Base-by-base conservation (phyloP, 768 basidiomycete genomes). In the Steccherinum ochraceum region DNA sequence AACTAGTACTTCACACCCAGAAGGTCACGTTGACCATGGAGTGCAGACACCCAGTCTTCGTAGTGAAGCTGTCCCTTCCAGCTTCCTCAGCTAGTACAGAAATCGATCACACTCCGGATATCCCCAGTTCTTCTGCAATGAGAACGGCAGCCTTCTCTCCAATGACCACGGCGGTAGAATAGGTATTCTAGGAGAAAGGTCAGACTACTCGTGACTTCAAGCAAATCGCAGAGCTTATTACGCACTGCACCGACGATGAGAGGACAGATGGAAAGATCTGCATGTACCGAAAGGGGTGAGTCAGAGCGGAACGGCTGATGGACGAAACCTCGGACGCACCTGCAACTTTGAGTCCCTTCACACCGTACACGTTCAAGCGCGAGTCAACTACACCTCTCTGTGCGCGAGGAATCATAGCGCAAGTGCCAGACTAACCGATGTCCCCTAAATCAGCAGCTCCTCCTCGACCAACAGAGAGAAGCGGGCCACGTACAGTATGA, bases 71-170 rank as follows among this genome's bases (percentile, higher is more conserved):
- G n/a, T n/a, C n/a, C n/a, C n/a, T n/a, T n/a, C n/a, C n/a, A n/a
- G n/a, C n/a, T n/a, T n/a, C n/a, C n/a, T n/a, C n/a, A n/a, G n/a
- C n/a, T n/a, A n/a, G n/a, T n/a, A n/a, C n/a, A n/a, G n/a, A n/a
- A n/a, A n/a, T n/a, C n/a, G 16, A 35, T 7, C 30, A 35, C 30
- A 35, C 30, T 48, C 55, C 51, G 4, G 11, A 46, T 24, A 71
- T 66, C 1, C 68, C 68, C 7, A 76, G 53, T 20, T 83, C 83
- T 50, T 81, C 70, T 2, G 76, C 77, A 43, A 85, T 80, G 39
- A 84, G 72, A 5, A 73, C 56, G 0, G 81, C 79, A 0, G 80
- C 80, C 62, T 84, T 84, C 64, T 84, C 82, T 4, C 80, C 82
- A 35, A 85, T 58, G 24, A 67, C 62, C 23, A 75, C 46, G 4